Base-by-base conservation (phyloP, 2,329 filamentous ascomycete genomes). In the Fusarium ramigenum region DNA sequence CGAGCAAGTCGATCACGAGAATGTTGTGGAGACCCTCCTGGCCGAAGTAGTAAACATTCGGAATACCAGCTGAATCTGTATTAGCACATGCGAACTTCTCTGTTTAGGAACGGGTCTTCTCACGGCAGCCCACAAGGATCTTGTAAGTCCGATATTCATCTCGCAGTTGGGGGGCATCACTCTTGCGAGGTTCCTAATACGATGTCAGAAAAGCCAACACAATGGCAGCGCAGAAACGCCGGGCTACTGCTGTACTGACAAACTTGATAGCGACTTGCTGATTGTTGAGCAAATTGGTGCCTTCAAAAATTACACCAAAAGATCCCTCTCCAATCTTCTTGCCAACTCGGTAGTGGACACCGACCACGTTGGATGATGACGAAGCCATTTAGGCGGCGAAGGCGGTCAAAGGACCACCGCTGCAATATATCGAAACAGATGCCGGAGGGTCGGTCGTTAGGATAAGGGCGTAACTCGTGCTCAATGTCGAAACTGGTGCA, bases 191-290 rank as follows among this genome's bases (percentile, higher is more conserved):
- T 92, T 99, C 96, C 94, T 97, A 77, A n/a, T 54, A 23, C 36
- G 44, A 56, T 63, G 75, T 72, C 39, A 66, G 53, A 23, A 42
- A n/a, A 34, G 21, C n/a, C 8, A 19, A 34, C 21, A 16, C 25
- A 36, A 30, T 42, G 21, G 25, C 15, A 14, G 19, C 14, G 16
- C 15, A 21, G 28, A 36, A 46, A 53, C 6, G 23, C 9, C 21
- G 21, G 42, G 34, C 21, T 39, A 18, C 32, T 39, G 11, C 42
- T 43, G 58, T 59, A 71, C 93, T 81, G 86, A 97, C 94, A 85
- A 99, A 99, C 88, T 99, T 99, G 88, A 99, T 99, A 80, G 96
- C 96, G 73, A 99, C 96, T 86, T 98, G 95, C 84, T 98, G 96
- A 85, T 97, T 98, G 88, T 99, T 99, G 83, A 99, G 89, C 78